A percentile compares a stretch with the other conserved stretches of the same genome.
phyloP scores from a whole-genome alignment of 2,329 filamentous ascomycete genomes.

The Verticillium isaacii region DNA sequence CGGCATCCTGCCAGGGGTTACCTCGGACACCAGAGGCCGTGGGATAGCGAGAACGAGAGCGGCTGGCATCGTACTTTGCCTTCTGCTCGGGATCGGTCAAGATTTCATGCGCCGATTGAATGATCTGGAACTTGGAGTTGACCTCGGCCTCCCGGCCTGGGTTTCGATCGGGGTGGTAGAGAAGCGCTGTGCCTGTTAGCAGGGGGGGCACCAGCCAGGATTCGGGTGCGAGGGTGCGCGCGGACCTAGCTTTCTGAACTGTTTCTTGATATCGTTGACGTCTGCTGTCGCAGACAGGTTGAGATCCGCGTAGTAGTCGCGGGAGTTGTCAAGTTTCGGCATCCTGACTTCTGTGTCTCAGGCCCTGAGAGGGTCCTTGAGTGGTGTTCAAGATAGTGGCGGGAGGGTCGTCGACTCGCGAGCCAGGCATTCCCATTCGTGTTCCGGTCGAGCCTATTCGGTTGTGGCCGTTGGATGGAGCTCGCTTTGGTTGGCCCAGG shows the following conservation, averaged over 20 bases:
- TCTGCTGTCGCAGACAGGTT: slow-evolving; percentile 65
- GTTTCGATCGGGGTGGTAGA: slow-evolving; percentile 87
- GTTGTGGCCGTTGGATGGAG: not conserved
- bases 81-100: slow-evolving; percentile 46
- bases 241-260: slow-evolving; percentile 75
- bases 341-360: slow-evolving; percentile 38
- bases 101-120: slow-evolving; percentile 81
- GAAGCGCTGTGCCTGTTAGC: slow-evolving; percentile 55
- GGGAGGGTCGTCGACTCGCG: not conserved
- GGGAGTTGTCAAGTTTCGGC: slow-evolving; percentile 63
- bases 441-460: not conserved
- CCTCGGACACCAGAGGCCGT: slow-evolving; percentile 50
- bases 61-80: slow-evolving; percentile 47
- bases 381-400: not conserved
- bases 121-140: slow-evolving; percentile 78
- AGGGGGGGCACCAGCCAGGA: not conserved
- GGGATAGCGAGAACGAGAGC: slow-evolving; percentile 34
- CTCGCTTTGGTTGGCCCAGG: not conserved
- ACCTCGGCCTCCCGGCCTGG: slow-evolving; percentile 76
- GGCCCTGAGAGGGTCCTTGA: not conserved
- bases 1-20: slow-evolving; percentile 51
- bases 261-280: slow-evolving; percentile 74
- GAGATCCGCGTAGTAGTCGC: slow-evolving; percentile 83
- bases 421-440: not conserved
- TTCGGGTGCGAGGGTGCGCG: slow-evolving; percentile 7